phyloP scores from a whole-genome alignment of 768 basidiomycete species.

The Boletus tomentosulus region DNA sequence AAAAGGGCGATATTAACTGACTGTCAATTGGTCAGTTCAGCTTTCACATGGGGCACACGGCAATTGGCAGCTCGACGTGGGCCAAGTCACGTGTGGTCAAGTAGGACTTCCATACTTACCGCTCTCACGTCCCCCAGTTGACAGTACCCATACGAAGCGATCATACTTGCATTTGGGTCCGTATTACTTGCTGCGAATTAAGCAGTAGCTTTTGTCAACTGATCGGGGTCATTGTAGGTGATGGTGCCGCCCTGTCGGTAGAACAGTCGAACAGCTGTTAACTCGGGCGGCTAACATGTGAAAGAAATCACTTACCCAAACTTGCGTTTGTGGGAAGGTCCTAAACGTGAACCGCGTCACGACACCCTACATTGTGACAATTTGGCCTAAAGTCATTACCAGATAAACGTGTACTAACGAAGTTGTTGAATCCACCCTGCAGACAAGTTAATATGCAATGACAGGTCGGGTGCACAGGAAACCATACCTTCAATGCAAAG shows the following conservation, averaged over 20 bases:
- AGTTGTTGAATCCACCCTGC: constrained; percentile 66
- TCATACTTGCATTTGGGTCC: constrained; percentile 32
- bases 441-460: not conserved
- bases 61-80: not conserved
- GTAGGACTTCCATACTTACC: constrained; percentile 25
- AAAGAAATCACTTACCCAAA: constrained; percentile 19
- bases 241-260: constrained; percentile 46
- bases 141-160: constrained; percentile 37
- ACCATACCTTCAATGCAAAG: constrained; percentile 40
- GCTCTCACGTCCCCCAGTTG: constrained; percentile 29
- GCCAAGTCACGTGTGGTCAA: constrained; percentile 2
- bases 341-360: constrained; percentile 56
- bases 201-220: constrained; percentile 23
- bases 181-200: constrained; percentile 18
- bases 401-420: constrained; percentile 30
- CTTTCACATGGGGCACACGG: constrained; percentile 1
- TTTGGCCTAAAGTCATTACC: constrained; percentile 26
- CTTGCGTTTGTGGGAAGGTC: constrained; percentile 32
- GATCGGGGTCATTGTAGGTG: constrained; percentile 19
- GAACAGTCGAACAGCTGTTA: constrained; percentile 6
- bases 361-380: constrained; percentile 44
- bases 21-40: constrained; percentile 7
- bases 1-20: constrained; percentile 32
- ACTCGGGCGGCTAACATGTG: constrained; percentile 1
- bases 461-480: not conserved